These are phyloP conservation scores for Backusella mclennaniae DNA, from an alignment of 192 early-diverging fungal species.

Conservation along the genomic window DNA sequence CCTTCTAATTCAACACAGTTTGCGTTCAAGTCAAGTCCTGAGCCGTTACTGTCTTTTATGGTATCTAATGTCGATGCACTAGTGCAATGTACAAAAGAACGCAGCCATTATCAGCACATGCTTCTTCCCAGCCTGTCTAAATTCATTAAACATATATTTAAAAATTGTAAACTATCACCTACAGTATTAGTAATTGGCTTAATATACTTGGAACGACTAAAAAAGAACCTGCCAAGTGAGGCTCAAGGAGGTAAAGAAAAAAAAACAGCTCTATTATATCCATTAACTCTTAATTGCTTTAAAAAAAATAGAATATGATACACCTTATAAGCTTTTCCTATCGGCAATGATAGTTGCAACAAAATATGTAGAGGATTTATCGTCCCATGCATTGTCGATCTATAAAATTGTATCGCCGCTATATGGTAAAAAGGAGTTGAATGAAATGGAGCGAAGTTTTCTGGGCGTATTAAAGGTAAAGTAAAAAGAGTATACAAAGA, in stretches of 20 bases:
- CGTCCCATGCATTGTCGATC: constrained; percentile 21
- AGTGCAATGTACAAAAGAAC: constrained; percentile 14
- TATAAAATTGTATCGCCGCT: constrained; percentile 29
- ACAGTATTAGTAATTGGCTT: constrained; percentile 51
- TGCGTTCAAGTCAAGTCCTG: constrained; percentile 11
- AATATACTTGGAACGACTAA: constrained; percentile 67
- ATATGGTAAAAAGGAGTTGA: constrained; percentile 25
- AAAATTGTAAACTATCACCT: constrained; percentile 27
- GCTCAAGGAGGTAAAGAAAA: constrained; percentile 48
- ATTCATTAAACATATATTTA: constrained; percentile 15
- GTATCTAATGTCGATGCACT: constrained; percentile 8
- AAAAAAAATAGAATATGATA: constrained; percentile 27
- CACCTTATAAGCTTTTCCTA: constrained; percentile 36
- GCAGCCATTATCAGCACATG: constrained; percentile 13
- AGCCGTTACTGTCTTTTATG: constrained; percentile 15
- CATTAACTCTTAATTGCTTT: background rate
- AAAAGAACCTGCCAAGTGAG: constrained; percentile 50
- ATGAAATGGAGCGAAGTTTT: constrained; percentile 38
- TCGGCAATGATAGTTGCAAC: constrained; percentile 34
- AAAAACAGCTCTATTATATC: background rate
- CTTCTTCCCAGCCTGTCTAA: constrained; percentile 6
- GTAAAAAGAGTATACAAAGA: background rate
- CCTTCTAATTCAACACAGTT: background rate
- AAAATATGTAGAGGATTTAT: constrained; percentile 33
- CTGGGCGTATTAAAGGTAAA: constrained; percentile 29